These are phyloP conservation scores for Pseudozyma thailandica DNA, from an alignment of 1,284 basidiomycete species.

Conservation along the genomic window DNA sequence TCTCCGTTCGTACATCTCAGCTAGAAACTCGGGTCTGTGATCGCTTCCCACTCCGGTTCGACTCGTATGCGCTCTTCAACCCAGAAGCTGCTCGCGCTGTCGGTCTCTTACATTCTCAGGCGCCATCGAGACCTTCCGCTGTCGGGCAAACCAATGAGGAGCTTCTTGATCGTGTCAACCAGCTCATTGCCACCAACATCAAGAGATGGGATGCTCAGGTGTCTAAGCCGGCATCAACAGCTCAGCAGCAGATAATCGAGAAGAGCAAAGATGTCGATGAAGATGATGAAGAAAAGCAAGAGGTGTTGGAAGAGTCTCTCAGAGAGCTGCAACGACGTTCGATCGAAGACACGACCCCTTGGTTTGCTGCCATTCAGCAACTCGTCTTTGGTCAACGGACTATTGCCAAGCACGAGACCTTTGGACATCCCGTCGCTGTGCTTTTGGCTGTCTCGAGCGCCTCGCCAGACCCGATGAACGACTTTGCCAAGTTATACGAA, in stretches of 20 bases:
- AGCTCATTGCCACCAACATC: slow-evolving; percentile 50
- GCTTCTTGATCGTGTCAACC: slow-evolving; percentile 46
- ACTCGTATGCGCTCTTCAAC: slow-evolving; percentile 52
- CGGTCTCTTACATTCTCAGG: slow-evolving; percentile 12
- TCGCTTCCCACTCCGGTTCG: slow-evolving; percentile 61
- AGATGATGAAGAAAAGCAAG: neutral
- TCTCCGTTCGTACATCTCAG: slow-evolving; percentile 63
- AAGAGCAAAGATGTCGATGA: neutral
- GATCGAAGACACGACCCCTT: slow-evolving; percentile 49
- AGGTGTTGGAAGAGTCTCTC: slow-evolving; percentile 17
- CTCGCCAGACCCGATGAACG: slow-evolving; percentile 64
- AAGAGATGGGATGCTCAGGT: slow-evolving; percentile 45
- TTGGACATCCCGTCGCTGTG: slow-evolving; percentile 50
- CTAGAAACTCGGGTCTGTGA: slow-evolving; percentile 54
- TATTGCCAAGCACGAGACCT: slow-evolving; percentile 53
- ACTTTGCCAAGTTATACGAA: slow-evolving; percentile 63
- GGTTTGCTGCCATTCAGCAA: slow-evolving; percentile 53
- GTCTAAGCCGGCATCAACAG: neutral
- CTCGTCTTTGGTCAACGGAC: slow-evolving; percentile 39
- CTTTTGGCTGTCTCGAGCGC: slow-evolving; percentile 58
- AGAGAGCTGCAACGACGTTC: slow-evolving; percentile 15
- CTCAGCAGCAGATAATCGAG: neutral
- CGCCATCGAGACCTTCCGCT: slow-evolving; percentile 17
- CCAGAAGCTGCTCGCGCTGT: slow-evolving; percentile 13
- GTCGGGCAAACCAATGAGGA: slow-evolving; percentile 27